Base-by-base conservation (phyloP, 140 eudicot species). In the Bidens hawaiensis region DNA sequence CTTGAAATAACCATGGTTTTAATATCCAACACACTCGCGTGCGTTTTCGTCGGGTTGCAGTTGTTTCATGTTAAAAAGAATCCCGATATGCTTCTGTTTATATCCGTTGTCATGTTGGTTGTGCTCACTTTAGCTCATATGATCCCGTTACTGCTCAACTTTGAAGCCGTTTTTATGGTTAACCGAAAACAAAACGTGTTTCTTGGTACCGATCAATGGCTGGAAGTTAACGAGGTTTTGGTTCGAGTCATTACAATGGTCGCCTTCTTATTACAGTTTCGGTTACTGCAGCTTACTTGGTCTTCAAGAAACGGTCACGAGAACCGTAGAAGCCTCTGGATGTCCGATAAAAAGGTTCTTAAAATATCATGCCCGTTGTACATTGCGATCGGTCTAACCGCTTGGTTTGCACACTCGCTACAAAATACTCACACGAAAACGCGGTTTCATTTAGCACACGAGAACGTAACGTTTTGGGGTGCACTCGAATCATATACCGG, bases 221-320 rank as follows among this genome's bases (percentile, higher is more conserved):
- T 93, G 17, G 96, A 88, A 74, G 84, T 85, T 19, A 85, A 93
- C 49, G 99, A 93, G 65, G 90, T 93, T 16, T 42, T 93, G 59
- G 96, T 93, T 14, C 82, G 96, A 52, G 85, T 85, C 61, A 93
- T 93, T 25, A 93, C 96, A 40, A 88, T 93, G 99, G 57, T 93
- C 0, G 99, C 84, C 7, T 93, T 93, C 76, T 83, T 93, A 27
- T 59, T 93, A 28, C 87, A 85, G 76, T 82, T 75, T 64, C 94
- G 96, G 45, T 85, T 93, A 52, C 84, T 93, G 27, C 97, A 85
- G 56, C 47, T 81, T 26, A 59, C 89, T 45, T 89, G 93, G 89
- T 76, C 89, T 9, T 30, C 97, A 58, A 85, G 88, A 64, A 73
- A 43, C 4, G 64, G 50, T 1, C 68, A 67, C n/a, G 86, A 56